These are phyloP conservation scores for Psilocybe azurescens DNA, from an alignment of 768 basidiomycete species.

Conservation along the genomic window DNA sequence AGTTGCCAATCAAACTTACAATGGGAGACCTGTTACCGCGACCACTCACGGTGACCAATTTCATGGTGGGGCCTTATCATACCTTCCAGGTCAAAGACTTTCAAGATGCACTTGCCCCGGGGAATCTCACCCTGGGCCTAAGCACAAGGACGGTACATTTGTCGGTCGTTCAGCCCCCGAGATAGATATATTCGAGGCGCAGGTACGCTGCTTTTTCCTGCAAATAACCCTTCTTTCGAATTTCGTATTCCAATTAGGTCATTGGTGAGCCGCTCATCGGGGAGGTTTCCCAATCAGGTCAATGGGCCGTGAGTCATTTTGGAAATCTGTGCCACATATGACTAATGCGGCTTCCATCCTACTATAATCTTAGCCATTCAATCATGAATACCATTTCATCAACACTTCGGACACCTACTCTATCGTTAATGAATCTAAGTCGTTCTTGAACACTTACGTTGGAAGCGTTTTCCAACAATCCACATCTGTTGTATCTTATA, in stretches of 20 bases:
- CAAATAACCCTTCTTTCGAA: neutral
- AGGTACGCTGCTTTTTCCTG: constrained; percentile 41
- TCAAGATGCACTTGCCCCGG: constrained; percentile 88
- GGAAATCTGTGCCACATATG: constrained; percentile 7
- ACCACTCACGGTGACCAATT: constrained; percentile 60
- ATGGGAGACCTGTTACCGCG: constrained; percentile 67
- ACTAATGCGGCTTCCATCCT: neutral
- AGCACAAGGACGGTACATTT: constrained; percentile 76
- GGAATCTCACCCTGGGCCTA: constrained; percentile 89
- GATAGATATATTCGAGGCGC: constrained; percentile 90
- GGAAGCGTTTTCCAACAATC: constrained; percentile 88
- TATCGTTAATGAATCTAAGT: constrained; percentile 56
- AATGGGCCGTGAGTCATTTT: constrained; percentile 68
- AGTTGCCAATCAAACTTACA: constrained; percentile 77
- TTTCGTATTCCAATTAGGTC: constrained; percentile 23
- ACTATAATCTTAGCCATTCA: constrained; percentile 64
- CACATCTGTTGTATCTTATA: constrained; percentile 69
- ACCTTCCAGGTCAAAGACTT: constrained; percentile 85
- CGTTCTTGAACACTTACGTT: constrained; percentile 66
- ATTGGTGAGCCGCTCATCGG: constrained; percentile 41
- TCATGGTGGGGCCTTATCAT: constrained; percentile 67
- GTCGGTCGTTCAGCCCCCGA: constrained; percentile 87
- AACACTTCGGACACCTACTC: constrained; percentile 64
- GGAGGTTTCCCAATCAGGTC: constrained; percentile 83
- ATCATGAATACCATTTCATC: constrained; percentile 71